Base-by-base conservation (phyloP, 495 filamentous ascomycete species). In the Amniculicola lignicola region DNA sequence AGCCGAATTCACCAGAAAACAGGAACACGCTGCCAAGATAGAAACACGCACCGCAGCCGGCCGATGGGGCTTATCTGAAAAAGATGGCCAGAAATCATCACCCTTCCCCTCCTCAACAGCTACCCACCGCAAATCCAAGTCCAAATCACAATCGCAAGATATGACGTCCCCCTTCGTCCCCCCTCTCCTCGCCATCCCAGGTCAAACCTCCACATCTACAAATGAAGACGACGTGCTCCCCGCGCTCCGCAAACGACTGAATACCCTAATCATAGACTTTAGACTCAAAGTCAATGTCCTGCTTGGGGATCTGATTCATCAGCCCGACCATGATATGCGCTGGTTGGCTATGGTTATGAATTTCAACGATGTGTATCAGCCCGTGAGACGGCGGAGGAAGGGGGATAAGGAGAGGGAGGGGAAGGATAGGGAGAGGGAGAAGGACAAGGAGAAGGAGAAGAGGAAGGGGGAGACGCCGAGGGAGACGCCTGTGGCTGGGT, bases 301-400 rank as follows among this genome's bases (percentile, higher is more conserved):
- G 21, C 75, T 99, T 27, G 89, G 90, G 9, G 94, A 97, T 70
- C 68, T 99, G 53, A 83, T 88, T 7, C 89, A 93, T 66, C 94
- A 97, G 73, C 87, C 90, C 11, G 94, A 98, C 69, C 83, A 88
- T 54, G 93, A 97, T 62, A 90, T 99, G 87, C 80, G 91, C 36
- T 95, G 96, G 74, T 74, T 99, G 55, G 94, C 87, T 9, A 88
- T 96, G 41, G 87, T 92, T 18, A 95, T 99, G 89, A 99, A 96
- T 67, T 99, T 99, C 68, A 99, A 99, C 70, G 91, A 96, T 69
- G 89, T 95, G 6, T 96, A 96, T 71, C 77, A 86, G 69, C 86
- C 87, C 2, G 78, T 81, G 38, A 78, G 82, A 53, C 75, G 82
- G 70, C 79, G 83, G 68, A 69, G 74, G 36, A 60, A 64, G 45